Evolutionary conservation across 805 yeast genomes (phyloP).

Genomic region (Saccharomycopsis fodiens): DNA sequence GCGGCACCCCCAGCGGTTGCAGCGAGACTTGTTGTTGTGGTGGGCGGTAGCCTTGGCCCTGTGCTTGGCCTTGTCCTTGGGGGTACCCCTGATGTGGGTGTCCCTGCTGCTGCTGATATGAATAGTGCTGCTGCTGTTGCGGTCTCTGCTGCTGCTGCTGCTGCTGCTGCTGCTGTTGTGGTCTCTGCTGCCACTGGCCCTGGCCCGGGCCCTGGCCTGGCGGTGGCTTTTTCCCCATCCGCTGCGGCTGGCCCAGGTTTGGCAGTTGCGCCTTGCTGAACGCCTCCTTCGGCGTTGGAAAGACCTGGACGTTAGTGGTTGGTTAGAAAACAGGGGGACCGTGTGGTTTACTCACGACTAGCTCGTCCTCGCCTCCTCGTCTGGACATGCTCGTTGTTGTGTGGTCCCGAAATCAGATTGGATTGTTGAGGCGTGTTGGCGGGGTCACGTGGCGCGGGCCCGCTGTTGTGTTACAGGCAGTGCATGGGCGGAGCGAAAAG

Average conservation of each 20-base stretch:
- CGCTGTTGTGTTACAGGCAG: too few species aligned
- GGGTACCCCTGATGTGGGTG: slow-evolving; percentile 6
- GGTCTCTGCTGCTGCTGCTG: slow-evolving; percentile 19
- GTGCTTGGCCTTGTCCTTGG: slow-evolving; percentile 17
- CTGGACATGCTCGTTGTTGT: too few species aligned
- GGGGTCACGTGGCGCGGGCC: too few species aligned
- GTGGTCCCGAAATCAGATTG: too few species aligned
- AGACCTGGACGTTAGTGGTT: slow-evolving; percentile 1
- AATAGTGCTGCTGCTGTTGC: slow-evolving; percentile 8
- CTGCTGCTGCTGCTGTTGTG: slow-evolving; percentile 21
- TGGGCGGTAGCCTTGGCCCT: slow-evolving; percentile 11
- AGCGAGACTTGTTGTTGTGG: slow-evolving; percentile 8
- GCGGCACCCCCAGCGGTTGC: slow-evolving; percentile 1
- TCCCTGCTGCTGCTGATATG: slow-evolving; percentile 6
- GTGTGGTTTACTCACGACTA: slow-evolving; percentile 9
- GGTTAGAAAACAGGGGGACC: neutral
- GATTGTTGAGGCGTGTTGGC: too few species aligned
- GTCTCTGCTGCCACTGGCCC: slow-evolving; percentile 20
- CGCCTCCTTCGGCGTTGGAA: slow-evolving; percentile 19
- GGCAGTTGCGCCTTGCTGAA: slow-evolving; percentile 8
- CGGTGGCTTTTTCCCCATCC: slow-evolving; percentile 1
- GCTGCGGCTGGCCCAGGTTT: neutral
- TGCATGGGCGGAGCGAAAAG: too few species aligned
- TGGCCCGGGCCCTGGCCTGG: neutral
- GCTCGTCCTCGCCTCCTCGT: slow-evolving; percentile 7